phyloP scores from a whole-genome alignment of 768 basidiomycete genomes.

The Bullera alba region DNA sequence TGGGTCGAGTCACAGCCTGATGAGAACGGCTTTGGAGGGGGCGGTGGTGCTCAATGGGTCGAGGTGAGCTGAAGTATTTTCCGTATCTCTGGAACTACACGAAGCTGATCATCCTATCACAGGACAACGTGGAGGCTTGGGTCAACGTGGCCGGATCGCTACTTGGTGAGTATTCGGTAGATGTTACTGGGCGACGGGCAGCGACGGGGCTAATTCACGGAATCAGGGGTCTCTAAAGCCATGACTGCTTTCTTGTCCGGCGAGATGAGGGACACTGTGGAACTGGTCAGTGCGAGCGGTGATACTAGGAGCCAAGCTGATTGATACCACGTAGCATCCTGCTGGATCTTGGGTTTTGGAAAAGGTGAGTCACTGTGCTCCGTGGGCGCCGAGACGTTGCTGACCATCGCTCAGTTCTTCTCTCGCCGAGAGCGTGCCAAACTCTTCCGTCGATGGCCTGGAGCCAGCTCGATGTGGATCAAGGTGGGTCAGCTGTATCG shows the following conservation, averaged over 20 bases:
- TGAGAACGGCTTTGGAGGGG: constrained; percentile 54
- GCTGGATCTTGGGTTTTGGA: constrained; percentile 48
- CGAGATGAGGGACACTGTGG: constrained; percentile 81
- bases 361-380: constrained; percentile 25
- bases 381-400: constrained; percentile 28
- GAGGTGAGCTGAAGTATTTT: constrained; percentile 56
- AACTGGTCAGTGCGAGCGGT: constrained; percentile 54
- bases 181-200: too few relatives aligned
- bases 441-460: constrained; percentile 91
- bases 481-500: constrained; percentile 53
- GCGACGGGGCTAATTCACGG: constrained; percentile 45
- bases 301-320: too few relatives aligned
- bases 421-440: constrained; percentile 78
- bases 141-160: constrained; percentile 81
- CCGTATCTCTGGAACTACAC: not conserved
- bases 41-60: constrained; percentile 80
- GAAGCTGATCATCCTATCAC: not conserved
- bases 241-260: constrained; percentile 93
- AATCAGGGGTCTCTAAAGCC: constrained; percentile 66
- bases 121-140: constrained; percentile 76
- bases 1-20: constrained; percentile 81
- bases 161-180: constrained; percentile 56
- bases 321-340: constrained; percentile 33
- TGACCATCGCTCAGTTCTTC: constrained; percentile 74
- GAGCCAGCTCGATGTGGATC: constrained; percentile 87